phyloP scores from a whole-genome alignment of 2,329 filamentous ascomycete genomes.

The Talaromyces pinophilus region DNA sequence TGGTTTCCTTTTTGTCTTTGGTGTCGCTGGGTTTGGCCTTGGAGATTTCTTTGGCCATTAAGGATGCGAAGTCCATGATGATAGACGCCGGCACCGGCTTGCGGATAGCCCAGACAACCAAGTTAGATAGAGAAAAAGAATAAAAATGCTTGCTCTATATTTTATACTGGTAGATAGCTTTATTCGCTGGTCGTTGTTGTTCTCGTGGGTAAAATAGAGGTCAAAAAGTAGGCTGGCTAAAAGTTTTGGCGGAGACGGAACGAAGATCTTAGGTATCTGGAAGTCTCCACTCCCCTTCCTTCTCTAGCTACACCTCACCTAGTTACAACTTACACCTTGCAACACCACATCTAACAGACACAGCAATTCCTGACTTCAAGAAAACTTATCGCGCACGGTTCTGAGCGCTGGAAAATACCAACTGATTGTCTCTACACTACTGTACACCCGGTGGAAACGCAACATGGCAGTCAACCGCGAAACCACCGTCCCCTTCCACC shows the following conservation, averaged over 20 bases:
- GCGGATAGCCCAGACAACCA: too few relatives aligned
- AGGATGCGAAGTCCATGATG: constrained; percentile 88
- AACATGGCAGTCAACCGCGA: constrained; percentile 52
- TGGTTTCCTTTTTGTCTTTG: constrained; percentile 25
- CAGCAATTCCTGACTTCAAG: too few relatives aligned
- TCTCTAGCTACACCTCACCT: neutral
- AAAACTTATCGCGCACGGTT: too few relatives aligned
- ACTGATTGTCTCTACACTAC: too few relatives aligned
- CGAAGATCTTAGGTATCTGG: constrained; percentile 8
- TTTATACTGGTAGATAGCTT: neutral
- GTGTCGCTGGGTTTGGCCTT: constrained; percentile 64
- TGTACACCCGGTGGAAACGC: neutral
- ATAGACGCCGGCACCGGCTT: neutral
- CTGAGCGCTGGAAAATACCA: too few relatives aligned
- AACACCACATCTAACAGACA: too few relatives aligned
- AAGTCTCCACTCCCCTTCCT: neutral
- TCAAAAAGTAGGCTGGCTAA: neutral
- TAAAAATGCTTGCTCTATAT: neutral
- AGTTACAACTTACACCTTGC: neutral
- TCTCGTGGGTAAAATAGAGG: neutral
- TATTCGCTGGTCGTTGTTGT: neutral
- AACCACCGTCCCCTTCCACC: constrained; percentile 74
- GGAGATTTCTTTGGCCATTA: constrained; percentile 91
- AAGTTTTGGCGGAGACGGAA: constrained; percentile 7
- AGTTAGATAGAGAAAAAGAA: too few relatives aligned